These are phyloP conservation scores for Trebouxia sp. DNA, from an alignment of 139 green algal species.

Conservation along the genomic window DNA sequence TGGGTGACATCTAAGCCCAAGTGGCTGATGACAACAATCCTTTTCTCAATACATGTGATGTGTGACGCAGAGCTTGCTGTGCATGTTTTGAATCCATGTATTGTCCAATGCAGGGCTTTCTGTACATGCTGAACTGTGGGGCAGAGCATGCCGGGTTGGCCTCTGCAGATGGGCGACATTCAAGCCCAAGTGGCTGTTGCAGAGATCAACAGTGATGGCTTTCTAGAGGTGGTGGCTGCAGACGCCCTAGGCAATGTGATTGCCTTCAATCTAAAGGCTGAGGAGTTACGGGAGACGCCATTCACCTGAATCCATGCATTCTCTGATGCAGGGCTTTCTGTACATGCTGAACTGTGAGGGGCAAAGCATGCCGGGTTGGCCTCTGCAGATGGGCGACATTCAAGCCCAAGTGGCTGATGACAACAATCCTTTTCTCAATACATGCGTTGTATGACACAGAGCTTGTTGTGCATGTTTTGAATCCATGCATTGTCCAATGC, in stretches of 20 bases:
- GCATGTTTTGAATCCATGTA: no score
- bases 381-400: slow-evolving; percentile 93
- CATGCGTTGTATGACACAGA: no score
- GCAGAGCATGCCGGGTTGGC: slow-evolving; percentile 66
- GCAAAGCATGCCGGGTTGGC: slow-evolving; percentile 68
- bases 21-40: slow-evolving; percentile 83
- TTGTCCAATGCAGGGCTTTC: slow-evolving; percentile 65
- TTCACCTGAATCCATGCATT: no score
- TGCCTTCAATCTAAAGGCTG: slow-evolving; percentile 66
- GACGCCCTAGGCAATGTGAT: slow-evolving; percentile 91
- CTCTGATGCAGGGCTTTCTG: no score
- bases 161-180: slow-evolving; percentile 94
- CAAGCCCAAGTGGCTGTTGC: slow-evolving; percentile 87
- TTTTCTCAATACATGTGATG: no score
- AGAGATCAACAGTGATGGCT: slow-evolving; percentile 91
- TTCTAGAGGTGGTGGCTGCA: slow-evolving; percentile 84
- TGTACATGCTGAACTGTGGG: slow-evolving; percentile 62
- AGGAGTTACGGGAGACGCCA: slow-evolving; percentile 96
- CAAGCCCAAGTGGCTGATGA: slow-evolving; percentile 86
- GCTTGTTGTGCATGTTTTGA: no score
- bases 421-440: no score
- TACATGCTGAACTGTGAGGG: slow-evolving; percentile 72
- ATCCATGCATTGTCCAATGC: no score
- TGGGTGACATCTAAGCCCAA: slow-evolving; percentile 93
- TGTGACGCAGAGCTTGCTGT: no score